Conservation (phyloP, 805 yeast species). For the Starmerella apicola region DNA sequence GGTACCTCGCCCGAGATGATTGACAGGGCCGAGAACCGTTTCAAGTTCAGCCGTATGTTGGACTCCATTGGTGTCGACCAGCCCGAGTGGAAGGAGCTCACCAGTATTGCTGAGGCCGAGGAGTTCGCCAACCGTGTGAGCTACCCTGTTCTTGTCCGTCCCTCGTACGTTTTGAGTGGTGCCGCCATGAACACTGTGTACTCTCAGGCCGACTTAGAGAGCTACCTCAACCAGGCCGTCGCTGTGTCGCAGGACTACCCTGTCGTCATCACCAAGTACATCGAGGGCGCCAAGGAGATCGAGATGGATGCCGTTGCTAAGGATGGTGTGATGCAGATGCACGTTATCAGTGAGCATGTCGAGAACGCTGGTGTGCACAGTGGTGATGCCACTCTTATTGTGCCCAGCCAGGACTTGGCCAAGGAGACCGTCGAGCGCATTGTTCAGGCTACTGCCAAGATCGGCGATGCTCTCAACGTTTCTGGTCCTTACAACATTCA, state of each 20-base stretch:
- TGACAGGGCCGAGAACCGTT: slow-evolving; percentile 95
- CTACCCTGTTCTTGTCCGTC: slow-evolving; percentile 94
- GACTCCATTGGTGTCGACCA: slow-evolving; percentile 95
- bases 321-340: slow-evolving; percentile 78
- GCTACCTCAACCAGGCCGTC: slow-evolving; percentile 75
- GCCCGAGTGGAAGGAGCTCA: slow-evolving; percentile 97
- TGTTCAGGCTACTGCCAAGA: slow-evolving; percentile 82
- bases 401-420: slow-evolving; percentile 78
- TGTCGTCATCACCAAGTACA: slow-evolving; percentile 91
- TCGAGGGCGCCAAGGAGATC: slow-evolving; percentile 91
- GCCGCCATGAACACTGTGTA: slow-evolving; percentile 96
- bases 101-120: slow-evolving; percentile 86
- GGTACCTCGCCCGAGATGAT: slow-evolving; percentile 99
- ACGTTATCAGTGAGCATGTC: slow-evolving; percentile 94
- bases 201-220: slow-evolving; percentile 63
- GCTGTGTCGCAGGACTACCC: slow-evolving; percentile 94
- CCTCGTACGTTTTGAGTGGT: slow-evolving; percentile 93
- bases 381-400: slow-evolving; percentile 91
- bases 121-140: slow-evolving; percentile 79
- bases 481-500: slow-evolving; percentile 99
- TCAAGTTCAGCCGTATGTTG: slow-evolving; percentile 93
- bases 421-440: slow-evolving; percentile 56
- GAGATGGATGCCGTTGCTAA: slow-evolving; percentile 95
- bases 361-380: slow-evolving; percentile 98
- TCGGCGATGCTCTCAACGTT: slow-evolving; percentile 86